Base-by-base conservation (phyloP, 352 stramenopile genomes). In the Salisapilia sapeloensis region DNA sequence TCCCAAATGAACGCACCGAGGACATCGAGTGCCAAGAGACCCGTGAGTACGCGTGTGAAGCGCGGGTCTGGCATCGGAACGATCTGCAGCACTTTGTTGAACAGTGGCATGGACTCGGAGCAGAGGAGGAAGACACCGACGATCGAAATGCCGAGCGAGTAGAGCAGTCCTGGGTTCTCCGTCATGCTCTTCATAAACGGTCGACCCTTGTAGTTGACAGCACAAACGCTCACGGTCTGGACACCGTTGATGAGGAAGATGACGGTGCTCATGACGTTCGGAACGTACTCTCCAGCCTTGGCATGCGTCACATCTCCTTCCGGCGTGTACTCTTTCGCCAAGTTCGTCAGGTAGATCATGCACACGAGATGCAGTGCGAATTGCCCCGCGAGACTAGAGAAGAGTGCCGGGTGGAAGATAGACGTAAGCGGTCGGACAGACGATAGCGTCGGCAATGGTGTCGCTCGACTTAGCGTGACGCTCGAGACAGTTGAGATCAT, bases 131-230 rank as follows among this genome's bases (percentile, higher is more conserved):
- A 90, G 16, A 90, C 72, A 14, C 71, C 77, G 24, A 90, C 75
- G 30, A 90, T 72, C 29, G 64, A 82, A 35, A 90, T 58, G 0
- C 74, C 74, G 1, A 92, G 69, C 35, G 77, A 92, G 56, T 90
- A 90, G 16, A 98, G 64, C n/a, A 99, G 46, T n/a, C 86, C 53
- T 8, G 84, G 84, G 53, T 99, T 98, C 33, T 98, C 85, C 19
- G 56, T 80, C 53, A 99, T 86, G 40, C 78, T 87, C 64, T 98
- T 93, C 84, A 98, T 97, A 70, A 98, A 99, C 26, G 95, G 96
- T 35, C 89, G 72, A 12, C 96, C 96, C 56, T 92, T 85, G 75
- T 99, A 99, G 64, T 99, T 99, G 12, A 97, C 89, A 1, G 85
- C 67, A 46, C 98, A 99, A n/a, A 97, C 96, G 50, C 95, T 99